A percentile compares a stretch with the other conserved stretches of the same genome.
Conservation (phyloP, 2,329 filamentous ascomycete species). For the Talaromyces funiculosus region DNA sequence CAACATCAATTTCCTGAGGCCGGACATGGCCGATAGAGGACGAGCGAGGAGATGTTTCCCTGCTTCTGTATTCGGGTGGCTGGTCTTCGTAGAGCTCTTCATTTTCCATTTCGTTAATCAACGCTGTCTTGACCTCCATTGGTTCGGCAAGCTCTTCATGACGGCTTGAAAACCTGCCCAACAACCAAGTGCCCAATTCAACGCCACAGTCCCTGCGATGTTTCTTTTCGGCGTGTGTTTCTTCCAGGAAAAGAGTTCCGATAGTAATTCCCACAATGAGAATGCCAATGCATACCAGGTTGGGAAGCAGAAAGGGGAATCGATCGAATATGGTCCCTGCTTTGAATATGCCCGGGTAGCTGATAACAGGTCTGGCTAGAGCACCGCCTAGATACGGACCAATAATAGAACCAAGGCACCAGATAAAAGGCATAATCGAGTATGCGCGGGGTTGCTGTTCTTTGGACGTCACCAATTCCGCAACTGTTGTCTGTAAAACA, state of each 20-base stretch:
- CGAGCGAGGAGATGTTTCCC: conserved; percentile 50
- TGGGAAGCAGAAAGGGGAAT: conserved; percentile 87
- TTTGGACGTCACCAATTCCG: conserved; percentile 86
- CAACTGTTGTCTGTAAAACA: conserved; percentile 89
- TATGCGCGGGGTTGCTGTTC: conserved; percentile 92
- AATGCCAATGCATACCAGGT: conserved; percentile 79
- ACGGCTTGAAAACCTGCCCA: conserved; percentile 30
- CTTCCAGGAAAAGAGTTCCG: conserved; percentile 82
- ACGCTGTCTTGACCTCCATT: conserved; percentile 16
- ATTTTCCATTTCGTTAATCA: conserved; percentile 51
- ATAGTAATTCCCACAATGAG: conserved; percentile 70
- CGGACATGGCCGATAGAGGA: conserved; percentile 27
- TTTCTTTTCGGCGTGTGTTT: conserved; percentile 84
- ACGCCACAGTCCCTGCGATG: conserved; percentile 67
- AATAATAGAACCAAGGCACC: conserved; percentile 94
- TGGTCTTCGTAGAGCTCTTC: conserved; percentile 58
- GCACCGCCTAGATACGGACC: conserved; percentile 88
- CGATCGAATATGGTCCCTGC: conserved; percentile 72
- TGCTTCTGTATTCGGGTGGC: conserved; percentile 63
- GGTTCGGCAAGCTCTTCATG: conserved; percentile 21
- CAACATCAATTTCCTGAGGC: conserved; percentile 30
- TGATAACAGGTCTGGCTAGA: conserved; percentile 77
- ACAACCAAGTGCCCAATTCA: conserved; percentile 68
- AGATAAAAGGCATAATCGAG: conserved; percentile 96
- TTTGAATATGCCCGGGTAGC: conserved; percentile 69